These are phyloP conservation scores for Achaetomiella virescens DNA, from an alignment of 495 filamentous ascomycete genomes.

Conservation along the genomic window DNA sequence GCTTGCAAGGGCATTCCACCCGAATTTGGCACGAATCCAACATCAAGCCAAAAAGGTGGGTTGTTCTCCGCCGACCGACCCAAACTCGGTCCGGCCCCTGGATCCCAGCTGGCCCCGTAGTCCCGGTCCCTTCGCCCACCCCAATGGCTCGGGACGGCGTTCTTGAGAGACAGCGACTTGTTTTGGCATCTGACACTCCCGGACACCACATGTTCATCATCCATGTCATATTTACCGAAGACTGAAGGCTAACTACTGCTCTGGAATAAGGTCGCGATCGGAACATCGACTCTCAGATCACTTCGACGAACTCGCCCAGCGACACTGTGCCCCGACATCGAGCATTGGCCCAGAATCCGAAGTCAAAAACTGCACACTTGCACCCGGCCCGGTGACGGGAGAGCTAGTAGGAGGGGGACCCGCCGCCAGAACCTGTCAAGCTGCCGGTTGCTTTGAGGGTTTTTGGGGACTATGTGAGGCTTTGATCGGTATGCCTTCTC, in stretches of 20 bases:
- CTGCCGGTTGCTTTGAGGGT: not conserved
- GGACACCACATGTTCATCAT: too few species aligned
- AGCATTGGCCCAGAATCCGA: not conserved
- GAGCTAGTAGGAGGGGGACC: not conserved
- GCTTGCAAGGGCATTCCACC: not conserved
- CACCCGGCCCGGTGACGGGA: not conserved
- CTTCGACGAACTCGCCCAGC: not conserved
- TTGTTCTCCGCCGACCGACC: slow-evolving; percentile 17
- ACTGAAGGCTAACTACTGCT: not conserved
- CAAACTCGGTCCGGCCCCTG: slow-evolving; percentile 6
- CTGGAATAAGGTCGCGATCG: not conserved
- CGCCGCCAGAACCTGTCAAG: not conserved
- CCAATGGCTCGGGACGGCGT: not conserved
- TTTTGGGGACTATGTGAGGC: slow-evolving; percentile 22
- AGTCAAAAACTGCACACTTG: not conserved
- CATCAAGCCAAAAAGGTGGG: slow-evolving; percentile 15
- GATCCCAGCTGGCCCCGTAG: not conserved
- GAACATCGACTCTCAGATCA: not conserved
- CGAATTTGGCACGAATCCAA: not conserved
- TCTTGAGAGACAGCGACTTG: not conserved
- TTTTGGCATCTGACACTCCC: not conserved
- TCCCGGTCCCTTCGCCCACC: not conserved
- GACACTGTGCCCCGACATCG: not conserved
- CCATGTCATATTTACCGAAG: not conserved
- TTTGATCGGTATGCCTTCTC: slow-evolving; percentile 17